Base-by-base conservation (phyloP, 495 filamentous ascomycete species). In the Tuber borchii region DNA sequence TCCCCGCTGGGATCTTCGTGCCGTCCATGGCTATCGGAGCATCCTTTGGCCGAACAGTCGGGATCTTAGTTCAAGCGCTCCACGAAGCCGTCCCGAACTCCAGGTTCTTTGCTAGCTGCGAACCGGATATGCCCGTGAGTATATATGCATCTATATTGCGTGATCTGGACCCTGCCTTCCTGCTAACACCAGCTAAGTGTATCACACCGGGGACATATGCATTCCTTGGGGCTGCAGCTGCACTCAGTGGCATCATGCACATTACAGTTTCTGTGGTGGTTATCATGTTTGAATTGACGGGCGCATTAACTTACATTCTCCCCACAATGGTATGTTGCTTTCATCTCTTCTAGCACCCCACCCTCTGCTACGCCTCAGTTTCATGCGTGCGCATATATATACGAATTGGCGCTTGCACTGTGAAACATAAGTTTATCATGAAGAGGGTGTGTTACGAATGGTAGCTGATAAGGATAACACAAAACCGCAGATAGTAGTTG, bases 21-120 rank as follows among this genome's bases (percentile, higher is more conserved):
- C 95, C 95, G 10, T 97, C 94, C 7, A 99, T 99, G 95, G 95
- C 95, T 34, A 90, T 99, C 74, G 95, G 95, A 0, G 95, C 95
- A 16, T 93, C 92, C 0, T 98, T 99, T 84, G 95, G 95, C 5
- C 87, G 95, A 40, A 94, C 95, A 78, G 87, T 98, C n/a, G 95
- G 95, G 17, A 97, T 97, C 69, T 86, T 98, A 71, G 95, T 98
- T 46, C 93, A 97, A 83, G 91, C 92, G 31, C 86, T 98, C 34
- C 90, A 97, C 77, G 92, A 97, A 81, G 88, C 91, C 0, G 90
- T 92, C 79, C 95, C 95, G 12, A 84, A 89, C 51, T 93, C 93
- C 43, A 85, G 88, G 7, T 97, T 97, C 83, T 98, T 98, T 83
- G 86, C 93, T 6, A 88, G 92, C 20, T 98, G 95, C 80, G 87